Percentiles rank a stretch among this genome's conserved stretches.
Evolutionary conservation across 1,139 yeast species (phyloP).

Genomic region (Saccharomyces hybrid): DNA sequence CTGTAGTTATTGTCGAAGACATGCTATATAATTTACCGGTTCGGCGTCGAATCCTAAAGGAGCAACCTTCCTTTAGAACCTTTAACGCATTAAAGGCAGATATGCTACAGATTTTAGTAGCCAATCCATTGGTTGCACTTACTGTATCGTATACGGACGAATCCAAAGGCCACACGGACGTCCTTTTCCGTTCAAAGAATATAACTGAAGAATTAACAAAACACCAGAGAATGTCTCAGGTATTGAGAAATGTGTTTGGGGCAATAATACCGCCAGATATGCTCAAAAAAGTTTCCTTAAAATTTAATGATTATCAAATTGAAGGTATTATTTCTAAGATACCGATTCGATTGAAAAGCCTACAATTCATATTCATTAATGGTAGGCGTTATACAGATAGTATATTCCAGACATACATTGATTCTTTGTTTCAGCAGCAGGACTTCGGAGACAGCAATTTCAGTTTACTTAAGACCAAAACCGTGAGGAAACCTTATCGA

Average conservation of each 20-base stretch:
- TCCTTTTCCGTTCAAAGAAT: slow-evolving; percentile 8
- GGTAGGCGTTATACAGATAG: slow-evolving; percentile 32
- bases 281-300: slow-evolving; percentile 19
- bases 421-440: slow-evolving; percentile 24
- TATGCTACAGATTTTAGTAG: slow-evolving; percentile 34
- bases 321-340: slow-evolving; percentile 29
- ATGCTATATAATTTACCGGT: slow-evolving; percentile 55
- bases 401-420: slow-evolving; percentile 30
- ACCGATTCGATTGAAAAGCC: slow-evolving; percentile 33
- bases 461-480: slow-evolving; percentile 5
- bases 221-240: slow-evolving; percentile 9
- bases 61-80: slow-evolving; percentile 23
- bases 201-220: slow-evolving; percentile 1
- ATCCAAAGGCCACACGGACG: not conserved
- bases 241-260: slow-evolving; percentile 16
- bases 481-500: slow-evolving; percentile 30
- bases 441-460: not conserved
- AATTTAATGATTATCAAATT: slow-evolving; percentile 28
- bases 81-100: slow-evolving; percentile 34
- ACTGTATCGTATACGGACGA: slow-evolving; percentile 17
- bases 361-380: slow-evolving; percentile 46
- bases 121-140: slow-evolving; percentile 30
- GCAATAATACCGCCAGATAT: slow-evolving; percentile 12
- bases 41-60: slow-evolving; percentile 34
- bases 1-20: slow-evolving; percentile 41